Evolutionary conservation across 345 rosid genomes (phyloP).

Genomic region (Melastoma malabathricum): DNA sequence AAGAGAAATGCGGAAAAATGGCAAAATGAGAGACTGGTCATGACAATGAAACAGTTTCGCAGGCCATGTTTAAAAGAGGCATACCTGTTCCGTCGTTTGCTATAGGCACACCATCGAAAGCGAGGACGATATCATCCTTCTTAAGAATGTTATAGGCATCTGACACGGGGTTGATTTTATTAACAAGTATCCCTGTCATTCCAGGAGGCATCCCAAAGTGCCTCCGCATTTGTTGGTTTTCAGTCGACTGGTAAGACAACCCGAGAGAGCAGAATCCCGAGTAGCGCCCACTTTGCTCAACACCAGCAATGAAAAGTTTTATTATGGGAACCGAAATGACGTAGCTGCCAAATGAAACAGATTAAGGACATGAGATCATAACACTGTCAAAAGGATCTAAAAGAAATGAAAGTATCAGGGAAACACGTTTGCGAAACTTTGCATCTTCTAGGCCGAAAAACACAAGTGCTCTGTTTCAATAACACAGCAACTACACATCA

Average conservation of each 20-base stretch:
- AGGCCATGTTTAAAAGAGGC: constrained; percentile 1
- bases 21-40: no score
- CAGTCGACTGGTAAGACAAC: constrained; percentile 70
- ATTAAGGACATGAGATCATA: constrained; percentile 2
- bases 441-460: no score
- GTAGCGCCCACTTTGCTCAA: constrained; percentile 59
- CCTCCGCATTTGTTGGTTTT: constrained; percentile 64
- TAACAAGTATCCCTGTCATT: constrained; percentile 71
- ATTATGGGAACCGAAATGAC: constrained; percentile 82
- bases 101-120: constrained; percentile 67
- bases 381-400: no score
- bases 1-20: not conserved
- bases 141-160: constrained; percentile 40
- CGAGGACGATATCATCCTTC: constrained; percentile 69
- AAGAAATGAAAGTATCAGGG: no score
- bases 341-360: constrained; percentile 35
- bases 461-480: no score
- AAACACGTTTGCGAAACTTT: no score
- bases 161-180: constrained; percentile 74
- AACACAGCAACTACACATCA: no score
- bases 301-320: constrained; percentile 59
- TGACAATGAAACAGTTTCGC: no score
- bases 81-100: constrained; percentile 82
- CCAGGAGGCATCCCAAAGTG: constrained; percentile 46
- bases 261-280: constrained; percentile 78